A percentile compares a stretch with the other conserved stretches of the same genome.
These are phyloP conservation scores for Leccinum imitatum DNA, from an alignment of 768 basidiomycete genomes.

Conservation along the genomic window DNA sequence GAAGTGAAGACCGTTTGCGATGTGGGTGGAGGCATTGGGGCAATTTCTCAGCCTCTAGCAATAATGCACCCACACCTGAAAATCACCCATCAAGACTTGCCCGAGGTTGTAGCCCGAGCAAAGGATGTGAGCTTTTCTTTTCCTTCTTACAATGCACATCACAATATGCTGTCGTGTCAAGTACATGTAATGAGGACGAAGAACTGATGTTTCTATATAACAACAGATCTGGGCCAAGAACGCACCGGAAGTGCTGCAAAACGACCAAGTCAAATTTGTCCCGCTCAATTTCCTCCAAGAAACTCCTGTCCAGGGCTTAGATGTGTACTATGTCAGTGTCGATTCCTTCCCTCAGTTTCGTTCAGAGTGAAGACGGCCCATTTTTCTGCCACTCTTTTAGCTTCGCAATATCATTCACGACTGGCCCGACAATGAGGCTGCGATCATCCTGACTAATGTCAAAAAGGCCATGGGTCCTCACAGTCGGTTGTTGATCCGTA, in stretches of 20 bases:
- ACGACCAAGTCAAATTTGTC: slow-evolving; percentile 4
- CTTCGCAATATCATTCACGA: slow-evolving; percentile 34
- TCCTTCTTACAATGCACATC: background rate
- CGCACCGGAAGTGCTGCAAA: slow-evolving; percentile 9
- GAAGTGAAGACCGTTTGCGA: background rate
- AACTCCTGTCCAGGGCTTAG: background rate
- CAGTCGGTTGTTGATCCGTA: slow-evolving; percentile 35
- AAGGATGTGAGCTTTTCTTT: background rate
- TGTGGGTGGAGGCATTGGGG: background rate
- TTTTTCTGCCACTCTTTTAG: background rate
- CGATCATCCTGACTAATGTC: slow-evolving; percentile 32
- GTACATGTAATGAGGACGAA: background rate
- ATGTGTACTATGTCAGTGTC: background rate
- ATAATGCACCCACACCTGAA: background rate
- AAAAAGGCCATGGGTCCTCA: slow-evolving; percentile 28
- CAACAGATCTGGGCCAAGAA: background rate
- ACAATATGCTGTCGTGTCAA: no score
- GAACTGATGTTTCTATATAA: background rate
- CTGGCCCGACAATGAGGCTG: slow-evolving; percentile 36
- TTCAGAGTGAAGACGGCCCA: background rate
- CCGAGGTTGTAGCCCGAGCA: background rate
- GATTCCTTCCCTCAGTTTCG: background rate
- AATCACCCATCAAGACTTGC: background rate
- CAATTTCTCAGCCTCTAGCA: background rate
- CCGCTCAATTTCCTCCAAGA: background rate